phyloP scores from a whole-genome alignment of 2,329 filamentous ascomycete genomes.

The Colletotrichum chrysophilum region DNA sequence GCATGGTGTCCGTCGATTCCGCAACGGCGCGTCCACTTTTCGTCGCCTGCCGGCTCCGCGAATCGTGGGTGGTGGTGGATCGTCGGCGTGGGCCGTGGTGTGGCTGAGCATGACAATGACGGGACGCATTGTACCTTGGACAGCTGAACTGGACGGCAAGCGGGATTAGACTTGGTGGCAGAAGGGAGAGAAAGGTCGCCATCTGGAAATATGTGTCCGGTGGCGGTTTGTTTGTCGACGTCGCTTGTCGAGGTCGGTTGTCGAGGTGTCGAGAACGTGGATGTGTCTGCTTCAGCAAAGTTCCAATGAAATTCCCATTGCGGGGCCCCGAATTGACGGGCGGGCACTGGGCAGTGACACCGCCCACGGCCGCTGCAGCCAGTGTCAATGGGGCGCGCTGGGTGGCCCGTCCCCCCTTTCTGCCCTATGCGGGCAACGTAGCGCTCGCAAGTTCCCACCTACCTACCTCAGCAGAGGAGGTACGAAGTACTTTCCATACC shows the following conservation, averaged over 20 bases:
- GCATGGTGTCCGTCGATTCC: not conserved
- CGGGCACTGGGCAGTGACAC: not conserved
- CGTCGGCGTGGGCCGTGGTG: not conserved
- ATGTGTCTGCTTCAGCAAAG: not conserved
- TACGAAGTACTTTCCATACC: not conserved
- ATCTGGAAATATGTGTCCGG: not conserved
- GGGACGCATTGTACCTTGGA: not conserved
- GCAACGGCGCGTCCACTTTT: not conserved
- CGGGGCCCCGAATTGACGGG: not conserved
- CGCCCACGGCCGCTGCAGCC: not conserved
- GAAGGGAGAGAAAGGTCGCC: not conserved
- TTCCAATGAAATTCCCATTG: not conserved
- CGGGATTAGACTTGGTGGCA: not conserved
- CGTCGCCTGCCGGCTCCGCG: not conserved
- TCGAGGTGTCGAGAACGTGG: not conserved
- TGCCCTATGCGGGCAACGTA: not conserved
- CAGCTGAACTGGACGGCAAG: not conserved
- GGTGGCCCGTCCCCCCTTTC: not conserved
- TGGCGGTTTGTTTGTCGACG: not conserved
- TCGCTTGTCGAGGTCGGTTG: not conserved
- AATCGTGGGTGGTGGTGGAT: not conserved
- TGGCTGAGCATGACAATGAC: conserved; percentile 12
- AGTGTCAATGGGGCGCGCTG: not conserved
- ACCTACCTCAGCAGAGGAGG: not conserved
- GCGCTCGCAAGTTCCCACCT: not conserved